Evolutionary conservation across 176 grass and related monocot genomes (phyloP).

Genomic region (Bothriochloa decipiens): DNA sequence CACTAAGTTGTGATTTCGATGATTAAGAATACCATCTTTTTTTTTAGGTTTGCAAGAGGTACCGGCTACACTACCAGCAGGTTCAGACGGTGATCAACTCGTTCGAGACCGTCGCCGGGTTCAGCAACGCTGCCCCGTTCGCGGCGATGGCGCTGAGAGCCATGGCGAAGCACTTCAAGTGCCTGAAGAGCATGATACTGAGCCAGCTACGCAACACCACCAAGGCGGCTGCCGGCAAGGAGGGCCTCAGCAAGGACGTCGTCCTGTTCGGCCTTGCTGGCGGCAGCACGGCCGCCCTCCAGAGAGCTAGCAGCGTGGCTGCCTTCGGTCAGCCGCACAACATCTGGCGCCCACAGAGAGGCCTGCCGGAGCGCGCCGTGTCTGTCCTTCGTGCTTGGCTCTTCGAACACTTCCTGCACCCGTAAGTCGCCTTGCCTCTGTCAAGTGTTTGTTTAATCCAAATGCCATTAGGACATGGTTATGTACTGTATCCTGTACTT

Average conservation of each 20-base stretch:
- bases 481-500: neutral
- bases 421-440: constrained; percentile 52
- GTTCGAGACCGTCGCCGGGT: constrained; percentile 75
- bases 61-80: constrained; percentile 87
- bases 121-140: constrained; percentile 74
- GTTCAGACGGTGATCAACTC: constrained; percentile 77
- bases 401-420: constrained; percentile 96
- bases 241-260: constrained; percentile 52
- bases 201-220: constrained; percentile 65
- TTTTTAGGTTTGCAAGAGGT: constrained; percentile 71
- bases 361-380: constrained; percentile 87
- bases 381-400: constrained; percentile 89
- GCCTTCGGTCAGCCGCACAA: constrained; percentile 73
- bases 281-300: constrained; percentile 38
- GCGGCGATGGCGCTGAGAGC: constrained; percentile 60
- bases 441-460: neutral
- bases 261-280: constrained; percentile 61
- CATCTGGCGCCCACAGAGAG: constrained; percentile 93
- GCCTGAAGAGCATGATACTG: constrained; percentile 74
- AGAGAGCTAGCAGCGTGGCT: constrained; percentile 43
- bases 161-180: constrained; percentile 87
- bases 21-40: neutral
- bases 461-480: neutral
- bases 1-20: constrained; percentile 18
- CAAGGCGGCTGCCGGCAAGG: constrained; percentile 54